Evolutionary conservation across 1,284 basidiomycete genomes (phyloP).

Genomic region (Fistulina hepatica): DNA sequence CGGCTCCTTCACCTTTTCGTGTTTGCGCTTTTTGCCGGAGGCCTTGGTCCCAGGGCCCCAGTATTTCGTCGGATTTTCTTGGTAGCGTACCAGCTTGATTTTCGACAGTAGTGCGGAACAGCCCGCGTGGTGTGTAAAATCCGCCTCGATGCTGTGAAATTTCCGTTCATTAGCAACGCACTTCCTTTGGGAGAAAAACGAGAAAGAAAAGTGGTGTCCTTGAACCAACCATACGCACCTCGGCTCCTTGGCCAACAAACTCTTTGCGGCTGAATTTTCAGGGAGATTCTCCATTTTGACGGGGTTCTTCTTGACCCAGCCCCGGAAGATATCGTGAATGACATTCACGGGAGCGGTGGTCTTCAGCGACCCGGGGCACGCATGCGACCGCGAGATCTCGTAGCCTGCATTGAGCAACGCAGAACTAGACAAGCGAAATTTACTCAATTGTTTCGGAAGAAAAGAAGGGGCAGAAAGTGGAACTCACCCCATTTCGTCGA

Average conservation of each 20-base stretch:
- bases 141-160: constrained; percentile 45
- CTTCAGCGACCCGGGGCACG: constrained; percentile 82
- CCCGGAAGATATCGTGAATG: constrained; percentile 76
- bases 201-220: constrained; percentile 2
- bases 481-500: constrained; percentile 66
- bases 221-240: constrained; percentile 37
- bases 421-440: constrained; percentile 35
- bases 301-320: constrained; percentile 74
- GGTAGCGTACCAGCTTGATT: constrained; percentile 80
- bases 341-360: constrained; percentile 69
- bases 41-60: constrained; percentile 85
- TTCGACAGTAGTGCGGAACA: constrained; percentile 48
- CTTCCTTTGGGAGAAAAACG: background rate
- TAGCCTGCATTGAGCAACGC: constrained; percentile 84
- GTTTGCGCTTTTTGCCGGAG: constrained; percentile 41
- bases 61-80: constrained; percentile 80
- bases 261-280: constrained; percentile 56
- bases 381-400: constrained; percentile 83
- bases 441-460: constrained; percentile 1
- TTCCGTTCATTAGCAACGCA: constrained; percentile 9
- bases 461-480: background rate
- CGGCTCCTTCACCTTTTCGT: constrained; percentile 21
- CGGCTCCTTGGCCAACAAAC: constrained; percentile 54
- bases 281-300: constrained; percentile 76
- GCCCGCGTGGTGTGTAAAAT: constrained; percentile 65